phyloP scores from a whole-genome alignment of 2,329 filamentous ascomycete species.

The Alternaria postmessia region DNA sequence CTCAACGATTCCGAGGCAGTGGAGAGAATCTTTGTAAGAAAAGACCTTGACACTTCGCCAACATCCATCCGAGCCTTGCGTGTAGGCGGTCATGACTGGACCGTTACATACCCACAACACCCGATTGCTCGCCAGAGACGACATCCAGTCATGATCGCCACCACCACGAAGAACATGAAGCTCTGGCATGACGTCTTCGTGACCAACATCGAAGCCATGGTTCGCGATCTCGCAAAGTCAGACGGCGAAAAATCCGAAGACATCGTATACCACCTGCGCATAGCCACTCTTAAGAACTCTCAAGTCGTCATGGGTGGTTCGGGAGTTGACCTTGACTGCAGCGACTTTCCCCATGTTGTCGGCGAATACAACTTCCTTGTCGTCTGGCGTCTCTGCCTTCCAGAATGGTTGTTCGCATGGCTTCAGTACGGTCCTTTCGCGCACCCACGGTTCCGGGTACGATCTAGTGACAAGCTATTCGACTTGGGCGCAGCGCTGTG shows the following conservation, averaged over 20 bases:
- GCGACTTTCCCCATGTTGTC: conserved; percentile 26
- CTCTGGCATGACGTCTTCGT: conserved; percentile 23
- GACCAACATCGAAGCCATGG: conserved; percentile 27
- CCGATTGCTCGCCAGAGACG: conserved; percentile 23
- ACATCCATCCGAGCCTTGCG: conserved; percentile 29
- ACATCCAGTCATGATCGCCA: conserved; percentile 32
- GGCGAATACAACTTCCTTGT: conserved; percentile 34
- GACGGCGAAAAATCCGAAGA: conserved; percentile 25
- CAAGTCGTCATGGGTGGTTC: conserved; percentile 31
- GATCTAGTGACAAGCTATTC: conserved; percentile 30
- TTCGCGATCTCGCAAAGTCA: conserved; percentile 19
- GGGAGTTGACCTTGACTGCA: conserved; percentile 21
- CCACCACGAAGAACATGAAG: conserved; percentile 30
- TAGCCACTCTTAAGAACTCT: conserved; percentile 28
- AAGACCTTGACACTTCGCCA: conserved; percentile 30
- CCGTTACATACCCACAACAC: conserved; percentile 33
- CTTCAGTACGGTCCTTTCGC: conserved; percentile 25
- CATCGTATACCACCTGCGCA: conserved; percentile 31
- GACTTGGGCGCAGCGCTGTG: conserved; percentile 25
- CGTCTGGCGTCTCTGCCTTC: conserved; percentile 30
- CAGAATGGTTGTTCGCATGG: conserved; percentile 30
- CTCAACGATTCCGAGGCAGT: conserved; percentile 28
- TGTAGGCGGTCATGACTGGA: conserved; percentile 32
- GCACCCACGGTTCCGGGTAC: conserved; percentile 26
- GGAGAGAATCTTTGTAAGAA: conserved; percentile 26